Base-by-base conservation (phyloP, 352 stramenopile species). In the Plasmopara viticola region DNA sequence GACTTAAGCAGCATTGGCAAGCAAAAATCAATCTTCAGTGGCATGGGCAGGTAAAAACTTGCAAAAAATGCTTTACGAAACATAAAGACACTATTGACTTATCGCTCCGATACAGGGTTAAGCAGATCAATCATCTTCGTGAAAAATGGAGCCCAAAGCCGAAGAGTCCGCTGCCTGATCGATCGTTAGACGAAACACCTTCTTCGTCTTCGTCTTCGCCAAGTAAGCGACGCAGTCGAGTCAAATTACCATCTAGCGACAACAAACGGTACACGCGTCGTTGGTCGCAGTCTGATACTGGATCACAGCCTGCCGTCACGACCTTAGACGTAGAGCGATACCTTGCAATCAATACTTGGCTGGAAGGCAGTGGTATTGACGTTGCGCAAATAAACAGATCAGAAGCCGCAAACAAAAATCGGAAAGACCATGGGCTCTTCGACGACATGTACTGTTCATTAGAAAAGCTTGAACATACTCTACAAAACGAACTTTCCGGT, bases 91-190 rank as follows among this genome's bases (percentile, higher is more conserved):
- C 20, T 46, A 10, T 13, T 51, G 8, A 20, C 10, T 35, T 8
- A 10, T 33, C 13, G 34, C 6, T 30, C 12, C 9, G 28, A 31
- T 35, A 2, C 33, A 77, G 70, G 38, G 70, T 80, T 44, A 72
- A 72, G 38, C 64, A 81, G 29, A 81, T 78, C 47, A 73, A 81
- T 47, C 68, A 78, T 31, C 45, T 81, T 2, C 66, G 71, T 5
- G 71, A 78, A 29, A 83, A 83, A 30, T 83, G 70, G 72, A 72
- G 58, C 41, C 60, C 60, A 29, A 68, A 64, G 49, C 30, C 35
- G 28, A 68, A 68, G 44, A 44, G 43, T 6, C 34, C 54, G 10
- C 28, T 55, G 13, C 37, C 48, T 15, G 54, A 67, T 28, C 43
- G 59, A 33, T 47, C 56, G 8, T 55, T 51, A 31, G 57, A 52